Conservation (phyloP, 2,329 filamentous ascomycete genomes). For the Ceratocystis colombiana region DNA sequence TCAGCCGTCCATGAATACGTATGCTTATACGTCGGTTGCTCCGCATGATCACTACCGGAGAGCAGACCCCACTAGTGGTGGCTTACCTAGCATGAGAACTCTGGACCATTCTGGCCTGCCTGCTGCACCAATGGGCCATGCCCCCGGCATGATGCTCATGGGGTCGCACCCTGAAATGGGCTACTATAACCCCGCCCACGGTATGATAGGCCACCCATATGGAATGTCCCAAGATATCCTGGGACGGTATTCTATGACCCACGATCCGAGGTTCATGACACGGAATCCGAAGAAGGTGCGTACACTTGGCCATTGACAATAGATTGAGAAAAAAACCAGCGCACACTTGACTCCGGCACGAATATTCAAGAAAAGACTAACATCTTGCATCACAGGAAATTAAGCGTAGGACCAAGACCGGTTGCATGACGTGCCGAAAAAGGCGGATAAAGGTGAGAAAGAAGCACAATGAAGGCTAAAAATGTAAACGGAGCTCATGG, state of each 20-base stretch:
- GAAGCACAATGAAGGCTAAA: neutral
- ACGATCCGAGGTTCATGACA: slow-evolving; percentile 41
- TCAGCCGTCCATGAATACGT: slow-evolving; percentile 19
- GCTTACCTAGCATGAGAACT: slow-evolving; percentile 36
- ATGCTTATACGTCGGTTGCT: slow-evolving; percentile 20
- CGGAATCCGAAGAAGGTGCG: slow-evolving; percentile 50
- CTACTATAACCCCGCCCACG: slow-evolving; percentile 19
- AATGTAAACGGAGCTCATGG: neutral
- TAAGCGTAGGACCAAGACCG: slow-evolving; percentile 53
- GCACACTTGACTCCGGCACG: neutral
- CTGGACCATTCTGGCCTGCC: slow-evolving; percentile 31
- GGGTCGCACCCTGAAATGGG: slow-evolving; percentile 23
- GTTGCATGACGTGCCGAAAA: slow-evolving; percentile 53
- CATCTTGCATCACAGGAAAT: slow-evolving; percentile 41
- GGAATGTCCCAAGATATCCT: slow-evolving; percentile 38
- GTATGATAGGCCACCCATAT: slow-evolving; percentile 28
- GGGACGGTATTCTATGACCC: slow-evolving; percentile 40
- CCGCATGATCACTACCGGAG: slow-evolving; percentile 23
- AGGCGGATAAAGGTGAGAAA: slow-evolving; percentile 48
- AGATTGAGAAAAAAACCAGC: neutral
- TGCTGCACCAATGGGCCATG: slow-evolving; percentile 11
- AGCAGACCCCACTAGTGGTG: slow-evolving; percentile 19
- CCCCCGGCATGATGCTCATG: slow-evolving; percentile 22
- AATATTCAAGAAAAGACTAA: slow-evolving; percentile 17
- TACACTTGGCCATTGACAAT: slow-evolving; percentile 17